These are phyloP conservation scores for Eremomyces bilateralis DNA, from an alignment of 495 filamentous ascomycete genomes.

Conservation along the genomic window DNA sequence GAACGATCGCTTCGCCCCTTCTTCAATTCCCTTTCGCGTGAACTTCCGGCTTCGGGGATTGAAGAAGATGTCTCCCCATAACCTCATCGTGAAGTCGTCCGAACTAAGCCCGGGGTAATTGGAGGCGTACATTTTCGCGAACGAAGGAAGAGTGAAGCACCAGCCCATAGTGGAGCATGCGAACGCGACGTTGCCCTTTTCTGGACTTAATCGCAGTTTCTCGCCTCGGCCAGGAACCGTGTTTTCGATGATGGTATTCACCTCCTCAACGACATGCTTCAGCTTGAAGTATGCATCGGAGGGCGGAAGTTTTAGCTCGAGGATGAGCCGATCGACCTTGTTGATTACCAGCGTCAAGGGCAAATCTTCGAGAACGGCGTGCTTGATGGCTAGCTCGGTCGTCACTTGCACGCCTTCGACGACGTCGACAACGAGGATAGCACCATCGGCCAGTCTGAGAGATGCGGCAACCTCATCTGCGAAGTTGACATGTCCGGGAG, in stretches of 20 bases:
- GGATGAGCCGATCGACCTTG: slow-evolving; percentile 87
- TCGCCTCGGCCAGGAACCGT: slow-evolving; percentile 68
- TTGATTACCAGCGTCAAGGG: slow-evolving; percentile 82
- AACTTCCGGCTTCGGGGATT: slow-evolving; percentile 81
- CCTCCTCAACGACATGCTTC: slow-evolving; percentile 92
- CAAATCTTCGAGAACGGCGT: slow-evolving; percentile 75
- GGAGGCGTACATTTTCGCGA: slow-evolving; percentile 89
- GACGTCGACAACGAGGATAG: slow-evolving; percentile 85
- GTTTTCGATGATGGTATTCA: slow-evolving; percentile 87
- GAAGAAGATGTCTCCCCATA: slow-evolving; percentile 97
- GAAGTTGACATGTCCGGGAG: slow-evolving; percentile 94
- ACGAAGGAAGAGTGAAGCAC: slow-evolving; percentile 86
- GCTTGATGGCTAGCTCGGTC: slow-evolving; percentile 90
- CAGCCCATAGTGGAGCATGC: slow-evolving; percentile 84
- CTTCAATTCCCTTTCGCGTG: slow-evolving; percentile 65
- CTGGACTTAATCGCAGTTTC: slow-evolving; percentile 63
- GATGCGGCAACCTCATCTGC: slow-evolving; percentile 88
- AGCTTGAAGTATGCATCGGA: slow-evolving; percentile 96
- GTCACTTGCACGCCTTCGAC: slow-evolving; percentile 96
- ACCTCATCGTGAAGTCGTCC: slow-evolving; percentile 51
- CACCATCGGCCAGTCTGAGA: slow-evolving; percentile 70
- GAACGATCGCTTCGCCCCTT: slow-evolving; percentile 64
- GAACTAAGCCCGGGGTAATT: slow-evolving; percentile 62
- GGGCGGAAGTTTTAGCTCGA: slow-evolving; percentile 87
- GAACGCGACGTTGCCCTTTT: slow-evolving; percentile 93